Evolutionary conservation across 805 yeast species (phyloP), one percentile per base, ranked within the genome.

Genomic region (Nakazawaea populi): DNA sequence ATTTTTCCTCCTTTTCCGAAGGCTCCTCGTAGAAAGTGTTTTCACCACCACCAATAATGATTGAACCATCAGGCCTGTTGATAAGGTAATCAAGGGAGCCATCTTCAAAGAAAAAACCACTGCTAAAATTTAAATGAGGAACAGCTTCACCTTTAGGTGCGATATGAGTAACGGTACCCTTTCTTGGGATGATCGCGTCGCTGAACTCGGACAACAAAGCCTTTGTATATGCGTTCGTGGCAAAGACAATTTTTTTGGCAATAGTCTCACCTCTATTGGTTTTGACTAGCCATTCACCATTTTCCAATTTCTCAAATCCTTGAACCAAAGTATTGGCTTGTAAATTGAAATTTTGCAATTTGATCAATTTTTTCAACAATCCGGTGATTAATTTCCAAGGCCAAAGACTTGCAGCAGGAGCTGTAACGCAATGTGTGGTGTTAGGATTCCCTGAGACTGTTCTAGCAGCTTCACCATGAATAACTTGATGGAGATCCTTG

Each of bases 331-430:
- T 73, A 52, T 74, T 65, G 2, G 80, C 64, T 48, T 74, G 75
- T 35, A 75, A 52, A 43, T 72, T 66, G 42, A 73, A 56, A 14
- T 72, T 73, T 31, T 40, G 42, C 14, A 58, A 58, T 14, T 55
- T 53, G 8, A 73, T 58, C 35, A 64, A 55, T 29, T 56, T 56
- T 53, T 65, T 64, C 46, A 74, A 55, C 2, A 75, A 47, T 2
- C 63, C 58, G 5, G 62, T 60, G 47, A 72, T 64, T 2, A 76
- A 58, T 55, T 69, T 70, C 58, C 74, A 72, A 3, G 79, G 76
- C 68, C 77, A 74, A 48, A 75, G 59, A 10, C 71, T 68, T 5
- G 73, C 72, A 2, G 77, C 76, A 2, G 76, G 73, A 48, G 64
- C 67, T 1, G 68, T 60, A 18, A 72, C 48, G 11, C 68, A 65